These are phyloP conservation scores for Medakamo hakoo DNA, from an alignment of 139 green algal genomes.

Conservation along the genomic window DNA sequence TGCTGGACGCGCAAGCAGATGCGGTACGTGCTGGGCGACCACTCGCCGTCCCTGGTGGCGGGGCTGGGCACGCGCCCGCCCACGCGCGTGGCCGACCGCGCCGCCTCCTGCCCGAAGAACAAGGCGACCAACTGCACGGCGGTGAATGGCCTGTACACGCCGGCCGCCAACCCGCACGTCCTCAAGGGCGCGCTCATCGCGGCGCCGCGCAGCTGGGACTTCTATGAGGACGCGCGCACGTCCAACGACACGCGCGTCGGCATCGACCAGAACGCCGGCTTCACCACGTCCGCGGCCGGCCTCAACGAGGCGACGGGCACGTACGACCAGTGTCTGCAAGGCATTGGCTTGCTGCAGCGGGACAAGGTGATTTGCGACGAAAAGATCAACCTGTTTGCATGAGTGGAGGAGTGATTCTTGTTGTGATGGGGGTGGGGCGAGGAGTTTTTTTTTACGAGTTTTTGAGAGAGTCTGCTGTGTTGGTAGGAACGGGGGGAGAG, in stretches of 20 bases:
- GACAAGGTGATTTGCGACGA: conserved; percentile 7
- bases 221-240: conserved; percentile 22
- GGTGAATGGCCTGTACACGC: conserved; percentile 21
- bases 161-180: conserved; percentile 31
- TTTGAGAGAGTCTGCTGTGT: not conserved
- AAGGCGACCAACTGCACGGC: conserved; percentile 14
- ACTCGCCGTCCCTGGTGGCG: conserved; percentile 14
- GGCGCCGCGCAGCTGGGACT: conserved; percentile 20
- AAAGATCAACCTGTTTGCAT: no score
- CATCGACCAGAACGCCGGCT: conserved; percentile 38
- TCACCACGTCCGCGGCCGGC: conserved; percentile 8
- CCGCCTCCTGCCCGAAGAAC: conserved; percentile 30
- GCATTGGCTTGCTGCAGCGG: conserved; percentile 9
- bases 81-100: conserved; percentile 30
- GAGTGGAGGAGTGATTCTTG: no score
- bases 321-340: conserved; percentile 20
- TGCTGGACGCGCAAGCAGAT: conserved; percentile 46
- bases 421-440: not conserved
- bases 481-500: not conserved
- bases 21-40: conserved; percentile 43
- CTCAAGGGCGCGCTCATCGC: conserved; percentile 47
- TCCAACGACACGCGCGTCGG: conserved; percentile 16
- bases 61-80: conserved; percentile 31
- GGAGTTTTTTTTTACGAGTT: not conserved
- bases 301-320: conserved; percentile 9